Evolutionary conservation across 163 green algal species (phyloP).

Genomic region (Volvox carteri): DNA sequence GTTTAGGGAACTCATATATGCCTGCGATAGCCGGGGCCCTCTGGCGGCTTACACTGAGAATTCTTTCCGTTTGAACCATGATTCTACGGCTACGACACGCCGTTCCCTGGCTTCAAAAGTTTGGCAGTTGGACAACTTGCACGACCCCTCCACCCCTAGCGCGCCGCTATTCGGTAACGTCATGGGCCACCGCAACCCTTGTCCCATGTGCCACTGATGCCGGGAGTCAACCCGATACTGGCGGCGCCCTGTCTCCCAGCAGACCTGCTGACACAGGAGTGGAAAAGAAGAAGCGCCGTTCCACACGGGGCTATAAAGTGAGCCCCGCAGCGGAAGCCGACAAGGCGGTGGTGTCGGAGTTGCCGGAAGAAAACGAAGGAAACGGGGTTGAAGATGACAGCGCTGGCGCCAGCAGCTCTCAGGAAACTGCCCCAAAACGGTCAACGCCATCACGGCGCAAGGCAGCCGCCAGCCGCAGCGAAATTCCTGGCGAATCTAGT

Average conservation of each 20-base stretch:
- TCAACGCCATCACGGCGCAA: neutral
- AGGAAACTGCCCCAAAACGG: neutral
- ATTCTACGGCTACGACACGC: neutral
- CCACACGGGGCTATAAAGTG: neutral
- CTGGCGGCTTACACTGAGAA: too few relatives aligned
- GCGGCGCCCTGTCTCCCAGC: neutral
- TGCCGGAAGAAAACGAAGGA: neutral
- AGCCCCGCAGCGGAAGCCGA: neutral
- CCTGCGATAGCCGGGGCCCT: too few relatives aligned
- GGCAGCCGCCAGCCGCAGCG: neutral
- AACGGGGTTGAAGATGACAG: neutral
- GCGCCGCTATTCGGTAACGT: neutral
- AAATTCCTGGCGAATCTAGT: neutral
- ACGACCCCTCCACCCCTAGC: neutral
- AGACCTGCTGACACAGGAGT: neutral
- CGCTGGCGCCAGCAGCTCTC: neutral
- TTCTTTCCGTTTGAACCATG: neutral
- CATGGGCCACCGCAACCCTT: neutral
- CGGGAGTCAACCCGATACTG: neutral
- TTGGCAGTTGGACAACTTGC: neutral
- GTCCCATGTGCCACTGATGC: neutral
- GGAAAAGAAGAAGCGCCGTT: slow-evolving; percentile 10
- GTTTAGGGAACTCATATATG: too few relatives aligned
- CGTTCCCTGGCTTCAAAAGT: slow-evolving; percentile 17
- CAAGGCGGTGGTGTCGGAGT: neutral